These are phyloP conservation scores for Eruca vesicaria DNA, from an alignment of 441 rosid genomes.

Conservation along the genomic window DNA sequence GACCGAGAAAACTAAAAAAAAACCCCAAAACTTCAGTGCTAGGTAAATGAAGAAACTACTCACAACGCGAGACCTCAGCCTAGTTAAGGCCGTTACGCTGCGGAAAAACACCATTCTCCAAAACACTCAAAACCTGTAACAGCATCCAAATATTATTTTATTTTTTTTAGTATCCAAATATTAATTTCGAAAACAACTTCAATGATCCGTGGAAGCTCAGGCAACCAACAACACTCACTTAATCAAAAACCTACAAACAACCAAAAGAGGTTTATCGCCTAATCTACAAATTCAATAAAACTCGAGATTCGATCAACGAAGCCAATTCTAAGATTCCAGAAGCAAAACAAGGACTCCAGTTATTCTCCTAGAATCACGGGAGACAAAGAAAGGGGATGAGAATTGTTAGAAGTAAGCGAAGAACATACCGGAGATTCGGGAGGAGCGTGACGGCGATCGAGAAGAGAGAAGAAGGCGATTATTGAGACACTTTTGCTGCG, in stretches of 20 bases:
- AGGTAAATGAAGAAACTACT: constrained; percentile 14
- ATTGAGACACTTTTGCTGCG: constrained; percentile 7
- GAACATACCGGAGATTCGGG: constrained; percentile 23
- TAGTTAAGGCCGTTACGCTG: constrained; percentile 59
- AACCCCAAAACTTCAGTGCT: neutral
- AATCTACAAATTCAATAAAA: neutral
- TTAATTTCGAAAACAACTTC: neutral
- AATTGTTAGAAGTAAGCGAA: constrained; percentile 2
- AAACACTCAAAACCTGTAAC: constrained; percentile 17
- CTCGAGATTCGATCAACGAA: constrained; percentile 17
- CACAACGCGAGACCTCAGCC: constrained; percentile 70
- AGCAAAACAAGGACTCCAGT: neutral
- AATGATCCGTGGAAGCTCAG: constrained; percentile 1
- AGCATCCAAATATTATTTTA: neutral
- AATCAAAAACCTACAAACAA: neutral
- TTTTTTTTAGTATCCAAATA: constrained; percentile 12
- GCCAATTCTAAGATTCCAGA: constrained; percentile 8
- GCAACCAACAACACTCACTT: constrained; percentile 1
- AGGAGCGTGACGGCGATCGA: constrained; percentile 32
- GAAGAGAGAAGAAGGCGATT: neutral
- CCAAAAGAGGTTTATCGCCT: neutral
- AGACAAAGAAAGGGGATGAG: neutral
- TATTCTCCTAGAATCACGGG: neutral
- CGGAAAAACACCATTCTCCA: constrained; percentile 71
- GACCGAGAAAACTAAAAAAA: neutral